Percentiles rank a stretch among this genome's conserved stretches.
These are phyloP conservation scores for Hortiboletus flavorubellus DNA, from an alignment of 768 basidiomycete genomes.

Conservation along the genomic window DNA sequence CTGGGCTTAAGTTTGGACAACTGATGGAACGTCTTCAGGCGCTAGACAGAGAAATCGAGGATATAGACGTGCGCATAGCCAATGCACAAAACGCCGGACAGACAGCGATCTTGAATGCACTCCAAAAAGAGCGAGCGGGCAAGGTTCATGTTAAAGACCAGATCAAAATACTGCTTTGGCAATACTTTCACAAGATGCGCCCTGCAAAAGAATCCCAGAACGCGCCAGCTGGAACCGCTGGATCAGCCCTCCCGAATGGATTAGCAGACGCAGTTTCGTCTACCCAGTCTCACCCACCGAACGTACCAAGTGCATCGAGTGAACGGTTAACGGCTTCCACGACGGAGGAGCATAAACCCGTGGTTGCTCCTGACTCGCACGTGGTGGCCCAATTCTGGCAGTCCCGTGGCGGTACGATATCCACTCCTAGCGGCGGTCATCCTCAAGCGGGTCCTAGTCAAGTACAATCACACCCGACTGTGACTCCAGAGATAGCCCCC, in stretches of 20 bases:
- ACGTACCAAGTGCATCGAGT: neutral
- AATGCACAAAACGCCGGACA: conserved; percentile 20
- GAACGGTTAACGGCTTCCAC: conserved; percentile 3
- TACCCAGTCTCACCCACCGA: conserved; percentile 7
- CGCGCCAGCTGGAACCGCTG: conserved; percentile 2
- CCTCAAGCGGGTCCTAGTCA: conserved; percentile 18
- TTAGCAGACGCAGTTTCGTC: conserved; percentile 11
- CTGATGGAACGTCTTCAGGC: conserved; percentile 21
- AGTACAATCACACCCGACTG: neutral
- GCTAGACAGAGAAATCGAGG: conserved; percentile 16
- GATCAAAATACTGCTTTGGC: conserved; percentile 13
- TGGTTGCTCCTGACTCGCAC: conserved; percentile 21
- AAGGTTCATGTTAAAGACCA: conserved; percentile 8
- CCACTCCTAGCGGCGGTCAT: neutral
- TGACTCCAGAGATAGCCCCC: conserved; percentile 23
- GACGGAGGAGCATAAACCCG: conserved; percentile 22
- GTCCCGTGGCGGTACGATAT: conserved; percentile 20
- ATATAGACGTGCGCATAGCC: conserved; percentile 15
- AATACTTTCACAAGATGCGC: conserved; percentile 14
- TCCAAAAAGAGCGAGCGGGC: conserved; percentile 8
- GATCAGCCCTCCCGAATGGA: conserved; percentile 1
- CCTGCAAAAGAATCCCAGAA: conserved; percentile 11
- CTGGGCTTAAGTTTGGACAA: conserved; percentile 18
- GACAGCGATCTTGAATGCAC: neutral
- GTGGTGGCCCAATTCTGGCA: conserved; percentile 28